Percentiles rank a stretch among this genome's conserved stretches.
Conservation (phyloP, 2,329 filamentous ascomycete genomes). For the Fusarium sp. region DNA sequence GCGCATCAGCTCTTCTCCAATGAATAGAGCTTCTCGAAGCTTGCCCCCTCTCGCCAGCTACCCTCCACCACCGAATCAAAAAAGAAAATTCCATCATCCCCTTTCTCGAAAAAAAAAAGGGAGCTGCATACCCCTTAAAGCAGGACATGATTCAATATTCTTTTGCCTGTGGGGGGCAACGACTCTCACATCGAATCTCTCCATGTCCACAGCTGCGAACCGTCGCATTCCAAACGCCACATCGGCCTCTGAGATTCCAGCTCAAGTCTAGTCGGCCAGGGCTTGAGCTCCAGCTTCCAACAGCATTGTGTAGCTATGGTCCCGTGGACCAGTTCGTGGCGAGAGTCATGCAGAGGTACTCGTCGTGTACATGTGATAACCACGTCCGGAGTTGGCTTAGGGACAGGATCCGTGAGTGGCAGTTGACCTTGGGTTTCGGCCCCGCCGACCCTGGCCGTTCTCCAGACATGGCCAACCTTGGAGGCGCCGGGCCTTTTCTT, state of each 20-base stretch:
- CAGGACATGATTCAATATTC: conserved; percentile 26
- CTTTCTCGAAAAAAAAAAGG: conserved; percentile 3
- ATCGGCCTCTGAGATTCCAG: conserved; percentile 34
- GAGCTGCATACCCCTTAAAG: conserved; percentile 4
- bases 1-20: conserved; percentile 11
- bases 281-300: conserved; percentile 37
- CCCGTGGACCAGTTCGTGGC: conserved; percentile 40
- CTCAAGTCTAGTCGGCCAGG: conserved; percentile 28
- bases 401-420: conserved; percentile 43
- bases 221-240: conserved; percentile 41
- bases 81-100: neutral
- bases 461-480: conserved; percentile 36
- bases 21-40: conserved; percentile 9
- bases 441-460: conserved; percentile 42
- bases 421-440: conserved; percentile 47
- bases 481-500: conserved; percentile 34
- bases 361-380: conserved; percentile 45
- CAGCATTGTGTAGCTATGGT: conserved; percentile 31
- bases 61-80: neutral
- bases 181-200: conserved; percentile 33
- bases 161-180: conserved; percentile 16
- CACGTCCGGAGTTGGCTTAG: conserved; percentile 47
- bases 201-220: conserved; percentile 32
- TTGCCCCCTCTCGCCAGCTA: neutral
- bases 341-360: conserved; percentile 45